Conservation (phyloP, 768 basidiomycete genomes). For the Scleroderma citrinum region DNA sequence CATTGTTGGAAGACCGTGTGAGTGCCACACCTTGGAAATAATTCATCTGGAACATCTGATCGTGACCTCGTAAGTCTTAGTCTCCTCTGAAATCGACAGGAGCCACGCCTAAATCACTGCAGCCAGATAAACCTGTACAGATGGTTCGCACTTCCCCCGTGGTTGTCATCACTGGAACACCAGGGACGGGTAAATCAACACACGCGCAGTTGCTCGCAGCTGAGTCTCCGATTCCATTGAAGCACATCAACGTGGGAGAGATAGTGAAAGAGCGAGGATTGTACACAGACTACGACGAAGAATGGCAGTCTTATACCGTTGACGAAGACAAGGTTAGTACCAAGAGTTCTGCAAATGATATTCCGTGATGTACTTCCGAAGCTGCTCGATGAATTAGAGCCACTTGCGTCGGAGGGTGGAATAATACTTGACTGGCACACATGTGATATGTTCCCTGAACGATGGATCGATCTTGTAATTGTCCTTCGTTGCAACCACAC, state of each 20-base stretch:
- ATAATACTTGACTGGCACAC: slow-evolving; percentile 94
- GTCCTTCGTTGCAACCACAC: slow-evolving; percentile 88
- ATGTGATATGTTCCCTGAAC: slow-evolving; percentile 89
- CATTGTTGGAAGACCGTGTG: too few relatives aligned
- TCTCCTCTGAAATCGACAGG: too few relatives aligned
- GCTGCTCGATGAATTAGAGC: slow-evolving; percentile 87
- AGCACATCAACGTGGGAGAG: slow-evolving; percentile 87
- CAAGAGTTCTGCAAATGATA: background rate
- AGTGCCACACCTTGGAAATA: too few relatives aligned
- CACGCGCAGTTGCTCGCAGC: slow-evolving; percentile 80
- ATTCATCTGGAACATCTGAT: too few relatives aligned
- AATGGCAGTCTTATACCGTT: slow-evolving; percentile 92
- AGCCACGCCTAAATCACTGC: too few relatives aligned
- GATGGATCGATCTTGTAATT: slow-evolving; percentile 94
- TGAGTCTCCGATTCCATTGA: slow-evolving; percentile 62
- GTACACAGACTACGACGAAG: slow-evolving; percentile 82
- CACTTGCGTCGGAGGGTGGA: slow-evolving; percentile 60
- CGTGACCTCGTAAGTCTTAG: too few relatives aligned
- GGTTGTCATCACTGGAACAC: slow-evolving; percentile 86
- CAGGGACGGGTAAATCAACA: slow-evolving; percentile 95
- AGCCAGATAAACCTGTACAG: background rate
- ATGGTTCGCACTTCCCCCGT: slow-evolving; percentile 40
- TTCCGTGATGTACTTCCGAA: slow-evolving; percentile 25
- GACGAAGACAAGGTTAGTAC: slow-evolving; percentile 88
- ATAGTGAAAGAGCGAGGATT: slow-evolving; percentile 78